Evolutionary conservation across 2,329 filamentous ascomycete genomes (phyloP), one percentile per base, ranked within the genome.

Genomic region (Epichloe coenophiala): DNA sequence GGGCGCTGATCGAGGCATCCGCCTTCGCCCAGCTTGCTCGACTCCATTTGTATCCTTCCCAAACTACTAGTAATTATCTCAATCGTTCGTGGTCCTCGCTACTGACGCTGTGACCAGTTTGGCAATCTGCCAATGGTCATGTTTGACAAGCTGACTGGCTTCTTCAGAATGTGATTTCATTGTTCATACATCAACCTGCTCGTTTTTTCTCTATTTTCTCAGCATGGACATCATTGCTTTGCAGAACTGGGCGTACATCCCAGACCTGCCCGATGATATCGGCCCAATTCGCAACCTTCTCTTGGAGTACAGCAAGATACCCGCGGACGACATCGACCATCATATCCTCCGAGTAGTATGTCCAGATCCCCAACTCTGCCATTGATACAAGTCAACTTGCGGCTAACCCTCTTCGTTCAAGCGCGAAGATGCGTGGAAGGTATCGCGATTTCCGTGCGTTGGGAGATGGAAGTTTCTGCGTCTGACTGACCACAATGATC

Each of bases 391-490:
- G 49, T 33, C 31, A 23, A 21, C 17, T 8, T 15, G 5, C 35
- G 19, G 19, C 42, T 54, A 5, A 45, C 9, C 35, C 35, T 15
- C 49, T 19, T 19, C 43, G 7, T 45, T 47, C 48, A 75, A 49
- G 73, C 67, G 73, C 54, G 69, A 73, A 51, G 62, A 67, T 41
- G 67, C 72, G 6, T 75, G 73, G 73, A 64, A 63, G 31, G 58
- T 70, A 45, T 69, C 69, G 41, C 67, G 67, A 7, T 68, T 68
- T 52, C 69, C 72, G 27, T 73, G 65, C 56, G 66, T 75, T 49
- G 72, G 73, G n/a, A 66, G 71, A 44, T 75, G 72, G 69, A 72
- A 70, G 45, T 76, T 76, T 51, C 63, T 75, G 15, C 68, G 67
- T 41, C 61, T 74, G n/a, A 61, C 64, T 11, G 67, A 71, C 45